phyloP scores from a whole-genome alignment of 176 grass and related monocot genomes.

The Aechmea fasciata region DNA sequence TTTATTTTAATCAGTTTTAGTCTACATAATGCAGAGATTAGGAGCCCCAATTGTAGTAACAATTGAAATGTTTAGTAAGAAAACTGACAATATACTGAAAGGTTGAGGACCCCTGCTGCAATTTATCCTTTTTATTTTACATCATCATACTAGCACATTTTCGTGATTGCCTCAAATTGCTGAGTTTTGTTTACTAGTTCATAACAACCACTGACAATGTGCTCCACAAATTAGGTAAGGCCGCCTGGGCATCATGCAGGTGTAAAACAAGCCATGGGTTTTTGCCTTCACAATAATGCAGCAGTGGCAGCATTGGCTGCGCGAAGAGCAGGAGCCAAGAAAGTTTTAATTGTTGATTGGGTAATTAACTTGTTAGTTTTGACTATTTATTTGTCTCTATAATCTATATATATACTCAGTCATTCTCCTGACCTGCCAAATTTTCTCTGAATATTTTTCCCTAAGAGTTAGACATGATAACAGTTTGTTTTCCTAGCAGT shows the following conservation, averaged over 20 bases:
- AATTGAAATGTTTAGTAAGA: not conserved
- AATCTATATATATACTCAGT: not conserved
- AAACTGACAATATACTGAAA: not conserved
- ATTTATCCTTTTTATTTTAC: too few relatives aligned
- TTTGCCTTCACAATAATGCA: conserved; percentile 97
- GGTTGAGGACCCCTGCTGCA: too few relatives aligned
- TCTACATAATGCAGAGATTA: conserved; percentile 5
- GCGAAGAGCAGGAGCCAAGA: conserved; percentile 83
- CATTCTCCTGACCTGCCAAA: not conserved
- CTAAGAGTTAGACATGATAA: not conserved
- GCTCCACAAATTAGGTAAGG: conserved; percentile 49
- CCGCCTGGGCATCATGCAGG: conserved; percentile 97
- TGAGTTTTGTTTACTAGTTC: not conserved
- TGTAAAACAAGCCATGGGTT: conserved; percentile 91
- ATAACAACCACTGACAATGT: conserved; percentile 1
- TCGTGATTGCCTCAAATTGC: too few relatives aligned
- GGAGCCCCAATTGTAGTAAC: not conserved
- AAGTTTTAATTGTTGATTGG: conserved; percentile 98
- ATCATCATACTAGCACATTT: too few relatives aligned
- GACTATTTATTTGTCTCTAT: conserved; percentile 8
- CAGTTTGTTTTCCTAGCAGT: not conserved
- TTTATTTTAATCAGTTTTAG: conserved; percentile 8
- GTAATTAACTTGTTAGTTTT: conserved; percentile 43
- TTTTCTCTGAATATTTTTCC: not conserved
- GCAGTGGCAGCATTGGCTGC: conserved; percentile 90